Base-by-base conservation (phyloP, 1,284 basidiomycete genomes). In the Cronartium quercuum region DNA sequence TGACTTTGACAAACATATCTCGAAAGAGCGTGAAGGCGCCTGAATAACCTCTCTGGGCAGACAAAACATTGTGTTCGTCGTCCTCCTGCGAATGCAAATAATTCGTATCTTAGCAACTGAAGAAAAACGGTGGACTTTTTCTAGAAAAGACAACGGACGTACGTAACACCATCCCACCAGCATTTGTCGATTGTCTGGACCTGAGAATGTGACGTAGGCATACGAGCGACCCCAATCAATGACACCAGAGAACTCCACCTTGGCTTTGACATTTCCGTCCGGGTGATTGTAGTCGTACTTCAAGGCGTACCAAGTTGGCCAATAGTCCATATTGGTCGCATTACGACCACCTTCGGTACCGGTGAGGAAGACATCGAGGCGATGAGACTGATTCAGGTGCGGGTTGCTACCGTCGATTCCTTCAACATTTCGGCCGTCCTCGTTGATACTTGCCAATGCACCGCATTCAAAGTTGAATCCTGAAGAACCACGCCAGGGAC, bases 11-110 rank as follows among this genome's bases (percentile, higher is more conserved):
- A 76, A 75, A 79, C 4, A 78, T 68, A 51, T 79, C 78, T 41
- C 78, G 77, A 73, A 78, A 78, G 7, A 78, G 68, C 6, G 78
- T 78, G 66, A 79, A 78, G 9, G 78, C 75, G 7, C 77, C 78
- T 67, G 74, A 69, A 29, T 75, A 76, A 41, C 78, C 78, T 47
- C 68, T 55, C 61, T 78, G 78, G 35, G 34, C 69, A 24, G 75
- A 76, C 18, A 78, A 75, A 1, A 47, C 66, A 37, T 75, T 34
- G 7, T 63, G 35, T 6, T 38, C 58, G 40, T 77, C 76, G 57
- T 57, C 69, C 44, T 78, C 78, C 67, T 78, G n/a, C n/a, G 18
- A 61, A 13, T 61, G 3, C 13, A 7, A 4, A 15, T 4, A 61
- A 3, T 15, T 18, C 35, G 6, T 15, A 3, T 6, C 3, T 64